Evolutionary conservation across 2,329 filamentous ascomycete genomes (phyloP), one percentile per base, ranked within the genome.

Genomic region (Elsinoe australis): DNA sequence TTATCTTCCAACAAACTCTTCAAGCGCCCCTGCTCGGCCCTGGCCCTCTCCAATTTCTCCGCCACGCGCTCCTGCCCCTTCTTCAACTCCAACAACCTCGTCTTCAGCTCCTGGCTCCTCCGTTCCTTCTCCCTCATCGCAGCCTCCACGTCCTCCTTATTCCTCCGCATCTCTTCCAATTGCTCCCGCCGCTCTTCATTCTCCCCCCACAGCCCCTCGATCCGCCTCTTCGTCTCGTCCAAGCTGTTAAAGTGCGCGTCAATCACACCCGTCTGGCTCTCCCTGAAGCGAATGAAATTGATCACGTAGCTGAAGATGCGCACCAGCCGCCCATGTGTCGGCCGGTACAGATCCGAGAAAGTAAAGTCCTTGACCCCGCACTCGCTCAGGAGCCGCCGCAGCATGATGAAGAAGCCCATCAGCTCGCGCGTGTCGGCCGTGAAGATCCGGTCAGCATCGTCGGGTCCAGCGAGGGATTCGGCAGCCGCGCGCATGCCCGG

Each of bases 281-380:
- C 89, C 58, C 92, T 85, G 69, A 96, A 98, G 47, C 92, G 82
- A 56, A 96, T 89, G 67, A 98, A 98, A 69, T 98, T 98, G 72
- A 98, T 98, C 54, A 96, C 79, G 67, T 95, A 95, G 55, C 87
- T 94, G 64, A 98, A 92, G 60, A 96, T 94, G 70, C 92, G 94
- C 60, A 90, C 84, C 10, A 96, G 76, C 35, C 92, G 85, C 50
- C 87, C 84, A 62, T 94, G 86, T 1, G 87, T 94, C 12, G 92
- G 92, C 64, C 84, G 85, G 64, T 94, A 90, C 4, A 98, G 72
- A 64, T 98, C 92, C 52, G 82, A 82, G 67, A 96, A 95, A 28
- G 85, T 87, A 60, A 98, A 95, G 66, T 98, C 92, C 53, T 82
- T 83, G 57, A 98, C 86, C 38, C 88, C 88, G 63, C 92, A 96